These are phyloP conservation scores for Saccharomyces pastorianus DNA, from an alignment of 1,139 yeast genomes.

Conservation along the genomic window DNA sequence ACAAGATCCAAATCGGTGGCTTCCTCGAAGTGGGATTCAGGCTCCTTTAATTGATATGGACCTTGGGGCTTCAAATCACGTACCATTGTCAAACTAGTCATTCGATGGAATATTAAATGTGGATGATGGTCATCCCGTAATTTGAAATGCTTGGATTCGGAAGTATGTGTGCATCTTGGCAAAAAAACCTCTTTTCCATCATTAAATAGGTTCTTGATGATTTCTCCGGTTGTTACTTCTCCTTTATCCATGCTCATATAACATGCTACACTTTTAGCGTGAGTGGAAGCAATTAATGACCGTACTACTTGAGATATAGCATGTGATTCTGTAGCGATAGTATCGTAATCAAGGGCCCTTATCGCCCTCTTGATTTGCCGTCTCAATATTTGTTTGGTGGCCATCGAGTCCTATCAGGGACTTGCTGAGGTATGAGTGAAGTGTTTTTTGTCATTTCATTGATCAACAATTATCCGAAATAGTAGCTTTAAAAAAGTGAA, in stretches of 20 bases:
- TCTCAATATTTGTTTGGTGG: background rate
- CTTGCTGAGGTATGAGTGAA: background rate
- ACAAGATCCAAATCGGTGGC: conserved; percentile 48
- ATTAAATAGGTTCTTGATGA: conserved; percentile 17
- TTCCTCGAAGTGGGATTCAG: conserved; percentile 31
- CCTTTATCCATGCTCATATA: conserved; percentile 29
- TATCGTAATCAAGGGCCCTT: background rate
- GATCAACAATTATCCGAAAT: background rate
- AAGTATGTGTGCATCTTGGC: conserved; percentile 28
- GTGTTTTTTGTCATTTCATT: background rate
- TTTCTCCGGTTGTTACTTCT: conserved; percentile 24
- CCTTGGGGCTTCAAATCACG: conserved; percentile 55
- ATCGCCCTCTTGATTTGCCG: background rate
- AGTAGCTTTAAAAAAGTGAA: background rate
- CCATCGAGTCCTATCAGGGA: background rate
- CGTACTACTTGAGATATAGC: background rate
- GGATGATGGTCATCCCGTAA: conserved; percentile 28
- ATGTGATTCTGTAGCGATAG: background rate
- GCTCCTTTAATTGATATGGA: conserved; percentile 60
- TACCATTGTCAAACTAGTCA: conserved; percentile 40
- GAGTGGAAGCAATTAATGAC: background rate
- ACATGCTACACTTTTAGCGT: conserved; percentile 19
- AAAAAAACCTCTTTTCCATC: conserved; percentile 17
- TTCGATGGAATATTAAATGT: conserved; percentile 51
- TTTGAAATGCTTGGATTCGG: conserved; percentile 18